These are phyloP conservation scores for Trichocladium uniseriatum DNA, from an alignment of 495 filamentous ascomycete species.

Conservation along the genomic window DNA sequence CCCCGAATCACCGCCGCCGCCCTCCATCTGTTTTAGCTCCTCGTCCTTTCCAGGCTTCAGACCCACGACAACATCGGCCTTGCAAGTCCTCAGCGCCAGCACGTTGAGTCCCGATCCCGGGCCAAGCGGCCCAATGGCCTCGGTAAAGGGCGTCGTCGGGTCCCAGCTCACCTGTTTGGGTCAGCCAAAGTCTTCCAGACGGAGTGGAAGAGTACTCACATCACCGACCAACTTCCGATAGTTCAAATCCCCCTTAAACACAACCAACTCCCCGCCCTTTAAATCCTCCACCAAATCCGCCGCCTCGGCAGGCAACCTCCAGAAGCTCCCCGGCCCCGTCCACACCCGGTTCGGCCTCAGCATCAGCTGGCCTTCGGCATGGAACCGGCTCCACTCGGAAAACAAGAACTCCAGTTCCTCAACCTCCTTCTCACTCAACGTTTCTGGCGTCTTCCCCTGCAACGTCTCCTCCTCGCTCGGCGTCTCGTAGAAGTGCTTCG, in stretches of 20 bases:
- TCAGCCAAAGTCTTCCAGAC: no score
- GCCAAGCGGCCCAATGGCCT: constrained; percentile 82
- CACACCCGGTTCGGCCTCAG: constrained; percentile 80
- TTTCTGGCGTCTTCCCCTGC: constrained; percentile 43
- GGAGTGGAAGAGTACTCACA: no score
- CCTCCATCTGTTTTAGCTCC: constrained; percentile 55
- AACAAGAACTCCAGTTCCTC: constrained; percentile 67
- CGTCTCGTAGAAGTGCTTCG: constrained; percentile 65
- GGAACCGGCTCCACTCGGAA: constrained; percentile 64
- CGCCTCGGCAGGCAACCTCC: constrained; percentile 65
- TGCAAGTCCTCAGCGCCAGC: constrained; percentile 84
- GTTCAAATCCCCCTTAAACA: constrained; percentile 96
- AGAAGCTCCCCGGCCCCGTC: constrained; percentile 77
- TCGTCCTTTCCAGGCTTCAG: constrained; percentile 75
- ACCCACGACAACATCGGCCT: constrained; percentile 91
- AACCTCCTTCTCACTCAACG: constrained; percentile 58
- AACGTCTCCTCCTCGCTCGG: constrained; percentile 55
- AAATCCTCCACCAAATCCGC: constrained; percentile 66
- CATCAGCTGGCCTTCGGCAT: constrained; percentile 71
- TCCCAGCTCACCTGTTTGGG: no score
- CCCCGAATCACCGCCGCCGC: constrained; percentile 57
- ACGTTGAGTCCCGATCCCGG: constrained; percentile 69
- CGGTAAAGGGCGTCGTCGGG: constrained; percentile 73
- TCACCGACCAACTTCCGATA: constrained; percentile 87
- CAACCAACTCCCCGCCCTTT: constrained; percentile 75